Conservation (phyloP, 2,329 filamentous ascomycete genomes). For the Rhinocladiella similis region DNA sequence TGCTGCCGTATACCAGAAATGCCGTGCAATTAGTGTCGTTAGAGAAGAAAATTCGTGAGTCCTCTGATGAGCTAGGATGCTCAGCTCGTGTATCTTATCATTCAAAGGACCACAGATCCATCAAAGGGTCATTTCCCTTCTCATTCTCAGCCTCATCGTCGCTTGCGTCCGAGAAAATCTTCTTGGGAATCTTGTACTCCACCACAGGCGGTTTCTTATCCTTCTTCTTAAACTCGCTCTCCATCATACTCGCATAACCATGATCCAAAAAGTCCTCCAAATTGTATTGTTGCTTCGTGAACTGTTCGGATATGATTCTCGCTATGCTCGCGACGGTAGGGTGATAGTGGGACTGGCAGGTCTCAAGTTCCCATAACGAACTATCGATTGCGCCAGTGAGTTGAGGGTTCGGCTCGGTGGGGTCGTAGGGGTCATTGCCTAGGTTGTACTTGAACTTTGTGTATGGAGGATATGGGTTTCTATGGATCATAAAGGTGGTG, state of each 20-base stretch:
- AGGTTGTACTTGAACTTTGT: slow-evolving; percentile 61
- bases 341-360: slow-evolving; percentile 89
- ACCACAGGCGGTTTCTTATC: slow-evolving; percentile 90
- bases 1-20: no score
- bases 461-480: slow-evolving; percentile 61
- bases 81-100: no score
- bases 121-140: background rate
- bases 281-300: slow-evolving; percentile 92
- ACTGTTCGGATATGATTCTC: slow-evolving; percentile 93
- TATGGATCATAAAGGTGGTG: slow-evolving; percentile 95
- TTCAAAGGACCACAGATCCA: slow-evolving; percentile 5
- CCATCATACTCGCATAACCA: slow-evolving; percentile 75
- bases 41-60: no score
- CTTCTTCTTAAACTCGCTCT: slow-evolving; percentile 68
- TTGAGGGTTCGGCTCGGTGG: slow-evolving; percentile 77
- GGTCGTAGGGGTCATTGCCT: slow-evolving; percentile 74
- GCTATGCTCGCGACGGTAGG: slow-evolving; percentile 93
- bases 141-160: slow-evolving; percentile 5
- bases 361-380: slow-evolving; percentile 91
- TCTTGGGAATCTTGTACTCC: slow-evolving; percentile 91
- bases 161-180: slow-evolving; percentile 56
- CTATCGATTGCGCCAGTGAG: slow-evolving; percentile 85
- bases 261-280: slow-evolving; percentile 98
- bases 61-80: no score
- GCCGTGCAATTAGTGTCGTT: no score